Evolutionary conservation across 2,329 filamentous ascomycete species (phyloP), one percentile per base, ranked within the genome.

Genomic region (Aureobasidium vineae): DNA sequence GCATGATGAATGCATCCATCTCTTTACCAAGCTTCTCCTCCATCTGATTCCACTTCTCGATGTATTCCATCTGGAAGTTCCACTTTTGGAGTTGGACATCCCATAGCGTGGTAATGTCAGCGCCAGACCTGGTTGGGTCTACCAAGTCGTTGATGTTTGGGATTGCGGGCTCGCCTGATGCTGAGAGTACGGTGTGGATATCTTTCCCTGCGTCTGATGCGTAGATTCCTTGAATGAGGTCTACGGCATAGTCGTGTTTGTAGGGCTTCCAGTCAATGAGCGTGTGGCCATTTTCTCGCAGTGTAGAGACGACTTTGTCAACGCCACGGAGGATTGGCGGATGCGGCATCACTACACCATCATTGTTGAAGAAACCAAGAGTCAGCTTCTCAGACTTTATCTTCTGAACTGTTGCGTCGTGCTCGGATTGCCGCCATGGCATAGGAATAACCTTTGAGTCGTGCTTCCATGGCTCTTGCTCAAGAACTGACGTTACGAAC

Each of bases 161-260:
- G 26, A 52, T 64, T 13, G 38, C 52, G 11, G 59, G 56, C 47
- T 63, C 68, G 53, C 83, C 83, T 0, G 82, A 82, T 1, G 79
- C 77, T 1, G 80, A 77, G 2, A 90, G 78, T 0, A 82, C 79
- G 2, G 78, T 79, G 1, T 75, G 74, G 36, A 84, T 83, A 67
- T 85, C 82, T n/a, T 79, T 76, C 0, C 81, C 87, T 36, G 85
- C 87, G 70, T 90, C 88, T 1, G 80, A 75, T 74, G 85, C 89
- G 73, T 88, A 88, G 1, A 86, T 71, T 2, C 73, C 76, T 1
- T 78, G 73, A 41, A 80, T 72, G 10, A 81, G 79, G 1, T 80
- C 78, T 79, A 81, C 84, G 1, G 79, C 82, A 67, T 80, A 76
- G 40, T 80, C 78, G 70, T 84, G 83, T 7, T 80, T 75, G 70